phyloP scores from a whole-genome alignment of 176 grass and related monocot genomes.

The Oryza meyeriana region DNA sequence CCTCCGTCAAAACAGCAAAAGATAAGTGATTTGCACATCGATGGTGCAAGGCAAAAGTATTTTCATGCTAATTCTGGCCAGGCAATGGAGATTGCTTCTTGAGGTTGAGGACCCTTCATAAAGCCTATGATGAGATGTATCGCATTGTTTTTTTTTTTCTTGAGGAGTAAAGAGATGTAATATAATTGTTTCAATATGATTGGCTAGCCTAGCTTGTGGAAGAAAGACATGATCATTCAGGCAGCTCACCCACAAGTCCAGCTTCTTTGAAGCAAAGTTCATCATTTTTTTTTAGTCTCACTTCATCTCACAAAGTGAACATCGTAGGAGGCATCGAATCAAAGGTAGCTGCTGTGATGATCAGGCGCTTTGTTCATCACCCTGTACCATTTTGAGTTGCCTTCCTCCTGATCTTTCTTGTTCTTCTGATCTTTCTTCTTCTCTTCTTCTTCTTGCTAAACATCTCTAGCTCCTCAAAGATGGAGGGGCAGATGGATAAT shows the following conservation, averaged over 20 bases:
- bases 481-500: not conserved
- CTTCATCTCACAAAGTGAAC: too few relatives aligned
- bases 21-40: not conserved
- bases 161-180: not conserved
- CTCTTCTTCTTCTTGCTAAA: not conserved
- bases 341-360: not conserved
- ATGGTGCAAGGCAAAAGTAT: not conserved
- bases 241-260: not conserved
- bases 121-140: not conserved
- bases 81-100: not conserved
- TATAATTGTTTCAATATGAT: not conserved
- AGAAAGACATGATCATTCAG: not conserved
- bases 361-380: too few relatives aligned
- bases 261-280: not conserved
- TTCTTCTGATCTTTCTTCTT: not conserved
- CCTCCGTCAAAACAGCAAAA: not conserved
- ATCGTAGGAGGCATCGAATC: not conserved
- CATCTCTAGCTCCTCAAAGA: too few relatives aligned
- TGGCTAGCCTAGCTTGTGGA: too few relatives aligned
- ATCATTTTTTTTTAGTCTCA: too few relatives aligned
- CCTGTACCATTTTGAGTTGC: not conserved
- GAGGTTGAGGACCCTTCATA: not conserved
- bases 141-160: too few relatives aligned
- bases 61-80: slow-evolving; percentile 7
- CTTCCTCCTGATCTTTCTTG: not conserved